A percentile compares a stretch with the other conserved stretches of the same genome.
phyloP scores from a whole-genome alignment of 148 eudicot genomes.

The Chenopodium suecicum region DNA sequence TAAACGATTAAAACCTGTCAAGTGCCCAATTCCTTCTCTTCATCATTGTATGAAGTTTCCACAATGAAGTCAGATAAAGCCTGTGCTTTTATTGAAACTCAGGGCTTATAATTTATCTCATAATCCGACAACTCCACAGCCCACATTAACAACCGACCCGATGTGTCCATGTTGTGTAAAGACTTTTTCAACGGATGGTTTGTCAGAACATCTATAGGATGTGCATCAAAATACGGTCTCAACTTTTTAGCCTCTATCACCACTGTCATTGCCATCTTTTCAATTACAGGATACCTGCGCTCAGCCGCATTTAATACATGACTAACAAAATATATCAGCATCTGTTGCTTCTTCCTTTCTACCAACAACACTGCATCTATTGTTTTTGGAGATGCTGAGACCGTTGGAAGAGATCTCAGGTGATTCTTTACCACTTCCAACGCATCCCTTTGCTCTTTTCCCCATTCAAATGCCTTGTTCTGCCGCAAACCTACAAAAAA shows the following conservation, averaged over 20 bases:
- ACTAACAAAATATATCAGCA: no score
- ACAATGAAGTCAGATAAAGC: not conserved
- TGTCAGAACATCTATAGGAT: not conserved
- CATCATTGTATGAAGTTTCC: not conserved
- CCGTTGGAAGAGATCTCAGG: not conserved
- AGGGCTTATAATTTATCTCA: not conserved
- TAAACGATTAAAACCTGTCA: not conserved
- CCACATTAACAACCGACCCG: not conserved
- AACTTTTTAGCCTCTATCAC: not conserved
- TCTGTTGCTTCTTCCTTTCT: no score
- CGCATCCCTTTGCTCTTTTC: not conserved
- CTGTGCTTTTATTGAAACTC: not conserved
- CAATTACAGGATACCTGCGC: no score
- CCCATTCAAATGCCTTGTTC: not conserved
- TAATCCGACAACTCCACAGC: not conserved
- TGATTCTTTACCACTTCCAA: not conserved
- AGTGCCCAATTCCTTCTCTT: no score
- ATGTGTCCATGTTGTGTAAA: not conserved
- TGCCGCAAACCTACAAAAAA: not conserved
- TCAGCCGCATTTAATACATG: no score
- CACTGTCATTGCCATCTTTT: not conserved
- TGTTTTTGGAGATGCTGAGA: not conserved
- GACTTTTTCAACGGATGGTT: not conserved
- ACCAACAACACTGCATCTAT: no score
- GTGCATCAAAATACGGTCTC: not conserved